Conservation (phyloP, 352 stramenopile species). For the Peronospora destructor region DNA sequence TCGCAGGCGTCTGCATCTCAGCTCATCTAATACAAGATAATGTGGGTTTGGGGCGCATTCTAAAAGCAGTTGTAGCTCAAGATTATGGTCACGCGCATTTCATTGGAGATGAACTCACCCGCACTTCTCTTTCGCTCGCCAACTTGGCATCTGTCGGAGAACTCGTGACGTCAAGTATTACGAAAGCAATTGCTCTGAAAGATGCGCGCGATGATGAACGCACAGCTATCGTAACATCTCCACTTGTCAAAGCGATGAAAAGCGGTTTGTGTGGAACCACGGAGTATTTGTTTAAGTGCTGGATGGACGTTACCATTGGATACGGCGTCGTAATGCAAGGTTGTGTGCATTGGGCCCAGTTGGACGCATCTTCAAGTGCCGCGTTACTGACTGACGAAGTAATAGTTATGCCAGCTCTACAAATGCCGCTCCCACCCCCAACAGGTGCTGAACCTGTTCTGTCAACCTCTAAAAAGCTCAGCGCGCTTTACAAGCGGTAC, state of each 20-base stretch:
- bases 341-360: conserved; percentile 29
- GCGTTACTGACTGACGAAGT: conserved; percentile 12
- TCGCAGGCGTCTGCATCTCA: conserved; percentile 48
- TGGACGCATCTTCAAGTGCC: conserved; percentile 8
- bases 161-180: conserved; percentile 42
- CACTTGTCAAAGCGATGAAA: conserved; percentile 52
- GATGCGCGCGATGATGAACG: conserved; percentile 19
- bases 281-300: conserved; percentile 45
- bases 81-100: conserved; percentile 64
- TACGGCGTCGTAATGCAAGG: conserved; percentile 47
- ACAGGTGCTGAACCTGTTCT: conserved; percentile 3
- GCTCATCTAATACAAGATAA: conserved; percentile 66
- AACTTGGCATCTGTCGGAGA: conserved; percentile 59
- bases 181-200: conserved; percentile 23
- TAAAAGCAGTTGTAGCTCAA: conserved; percentile 47
- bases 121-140: conserved; percentile 45
- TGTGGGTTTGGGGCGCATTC: conserved; percentile 53
- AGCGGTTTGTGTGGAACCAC: conserved; percentile 35
- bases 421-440: conserved; percentile 28
- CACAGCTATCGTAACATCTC: conserved; percentile 17
- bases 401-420: conserved; percentile 27
- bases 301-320: conserved; percentile 39
- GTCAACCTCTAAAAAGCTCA: conserved; percentile 16
- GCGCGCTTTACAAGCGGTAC: conserved; percentile 45
- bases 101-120: conserved; percentile 52